Evolutionary conservation across 148 eudicot genomes (phyloP).

Genomic region (Cornus kousa): DNA sequence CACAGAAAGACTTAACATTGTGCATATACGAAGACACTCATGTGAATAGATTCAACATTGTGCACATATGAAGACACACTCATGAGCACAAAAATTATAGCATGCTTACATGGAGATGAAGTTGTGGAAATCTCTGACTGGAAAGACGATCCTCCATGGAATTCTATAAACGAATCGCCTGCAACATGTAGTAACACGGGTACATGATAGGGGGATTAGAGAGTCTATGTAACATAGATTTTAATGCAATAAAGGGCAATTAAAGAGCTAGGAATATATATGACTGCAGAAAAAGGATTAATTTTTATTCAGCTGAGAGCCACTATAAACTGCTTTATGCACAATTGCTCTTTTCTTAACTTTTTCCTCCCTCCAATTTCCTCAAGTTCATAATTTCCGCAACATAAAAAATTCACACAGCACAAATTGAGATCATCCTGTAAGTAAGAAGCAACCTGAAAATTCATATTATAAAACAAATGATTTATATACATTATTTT

Average conservation of each 20-base stretch:
- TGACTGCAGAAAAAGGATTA: neutral
- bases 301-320: constrained; percentile 48
- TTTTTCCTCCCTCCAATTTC: constrained; percentile 98
- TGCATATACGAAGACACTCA: neutral
- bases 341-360: constrained; percentile 93
- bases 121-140: constrained; percentile 53
- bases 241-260: neutral
- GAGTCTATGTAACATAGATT: too few relatives aligned
- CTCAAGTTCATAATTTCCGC: constrained; percentile 93
- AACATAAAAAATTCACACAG: constrained; percentile 9
- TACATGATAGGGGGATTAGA: too few relatives aligned
- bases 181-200: constrained; percentile 13
- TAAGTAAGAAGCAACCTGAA: too few relatives aligned
- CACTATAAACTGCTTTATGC: constrained; percentile 76
- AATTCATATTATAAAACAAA: too few relatives aligned
- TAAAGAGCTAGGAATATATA: neutral
- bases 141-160: constrained; percentile 65
- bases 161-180: constrained; percentile 69
- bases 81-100: neutral
- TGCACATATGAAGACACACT: neutral
- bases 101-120: constrained; percentile 64
- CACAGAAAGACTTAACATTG: neutral
- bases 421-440: too few relatives aligned
- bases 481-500: too few relatives aligned
- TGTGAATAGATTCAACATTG: neutral